phyloP scores from a whole-genome alignment of 305 asterid species.

The Ilex paraguariensis region DNA sequence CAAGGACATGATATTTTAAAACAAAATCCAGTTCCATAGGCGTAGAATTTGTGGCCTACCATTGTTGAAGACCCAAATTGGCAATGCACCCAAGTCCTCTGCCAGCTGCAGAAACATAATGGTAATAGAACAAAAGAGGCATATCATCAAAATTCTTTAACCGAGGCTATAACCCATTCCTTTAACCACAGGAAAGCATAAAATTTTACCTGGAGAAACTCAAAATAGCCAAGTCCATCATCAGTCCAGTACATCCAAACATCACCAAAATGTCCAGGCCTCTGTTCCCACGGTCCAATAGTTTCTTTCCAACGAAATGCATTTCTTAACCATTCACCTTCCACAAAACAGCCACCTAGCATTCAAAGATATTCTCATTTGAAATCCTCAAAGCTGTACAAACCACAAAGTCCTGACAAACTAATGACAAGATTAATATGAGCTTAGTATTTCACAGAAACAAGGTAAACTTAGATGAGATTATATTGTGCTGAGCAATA shows the following conservation, averaged over 20 bases:
- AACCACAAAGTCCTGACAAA: not conserved
- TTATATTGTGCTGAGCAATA: too few relatives aligned
- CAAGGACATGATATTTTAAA: not conserved
- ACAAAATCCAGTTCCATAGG: not conserved
- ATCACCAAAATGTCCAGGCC: constrained; percentile 96
- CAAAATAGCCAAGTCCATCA: constrained; percentile 89
- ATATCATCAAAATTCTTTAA: not conserved
- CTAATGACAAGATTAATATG: too few relatives aligned
- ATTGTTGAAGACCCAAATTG: constrained; percentile 94
- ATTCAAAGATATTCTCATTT: too few relatives aligned
- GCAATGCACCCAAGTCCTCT: constrained; percentile 81
- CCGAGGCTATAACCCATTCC: not conserved
- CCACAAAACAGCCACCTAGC: constrained; percentile 91
- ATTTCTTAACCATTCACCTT: constrained; percentile 84
- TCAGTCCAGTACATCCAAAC: constrained; percentile 98
- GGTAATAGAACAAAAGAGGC: not conserved
- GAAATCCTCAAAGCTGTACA: not conserved
- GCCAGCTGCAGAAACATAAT: constrained; percentile 59
- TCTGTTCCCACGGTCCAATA: constrained; percentile 93
- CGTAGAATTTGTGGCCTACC: constrained; percentile 32
- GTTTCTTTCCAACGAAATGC: constrained; percentile 98
- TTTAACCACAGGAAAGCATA: not conserved
- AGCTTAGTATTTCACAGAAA: too few relatives aligned
- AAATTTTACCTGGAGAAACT: constrained; percentile 72
- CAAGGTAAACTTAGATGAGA: too few relatives aligned